Evolutionary conservation across 805 yeast species (phyloP).

Genomic region (Diddensiella transvaalensis): DNA sequence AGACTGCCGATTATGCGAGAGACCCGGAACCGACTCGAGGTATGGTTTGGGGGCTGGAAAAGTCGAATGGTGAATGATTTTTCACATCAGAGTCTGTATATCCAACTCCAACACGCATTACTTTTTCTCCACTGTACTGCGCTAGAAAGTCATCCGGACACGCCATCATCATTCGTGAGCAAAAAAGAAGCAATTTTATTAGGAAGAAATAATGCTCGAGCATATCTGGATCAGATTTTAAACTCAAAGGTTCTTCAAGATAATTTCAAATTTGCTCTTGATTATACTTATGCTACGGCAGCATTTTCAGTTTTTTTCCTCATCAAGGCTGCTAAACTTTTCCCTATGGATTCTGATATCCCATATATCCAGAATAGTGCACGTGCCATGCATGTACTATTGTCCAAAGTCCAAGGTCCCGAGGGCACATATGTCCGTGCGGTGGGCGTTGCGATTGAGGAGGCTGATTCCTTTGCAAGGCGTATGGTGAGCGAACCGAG

Average conservation of each 20-base stretch:
- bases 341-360: neutral
- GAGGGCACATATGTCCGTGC: neutral
- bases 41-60: neutral
- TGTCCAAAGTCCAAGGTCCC: neutral
- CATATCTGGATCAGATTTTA: neutral
- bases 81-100: constrained; percentile 1
- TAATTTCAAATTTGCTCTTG: constrained; percentile 1
- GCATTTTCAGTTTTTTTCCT: constrained; percentile 1
- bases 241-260: neutral
- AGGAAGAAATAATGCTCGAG: constrained; percentile 1
- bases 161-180: neutral
- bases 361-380: neutral
- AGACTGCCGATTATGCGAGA: neutral
- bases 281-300: constrained; percentile 5
- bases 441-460: neutral
- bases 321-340: neutral
- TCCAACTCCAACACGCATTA: constrained; percentile 5
- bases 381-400: neutral
- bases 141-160: neutral
- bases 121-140: constrained; percentile 1
- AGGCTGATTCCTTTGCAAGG: neutral
- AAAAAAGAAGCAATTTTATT: neutral
- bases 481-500: neutral
- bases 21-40: neutral
- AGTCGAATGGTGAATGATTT: constrained; percentile 1